Evolutionary conservation across 139 green algal species (phyloP).

Genomic region (Closterium sp.): DNA sequence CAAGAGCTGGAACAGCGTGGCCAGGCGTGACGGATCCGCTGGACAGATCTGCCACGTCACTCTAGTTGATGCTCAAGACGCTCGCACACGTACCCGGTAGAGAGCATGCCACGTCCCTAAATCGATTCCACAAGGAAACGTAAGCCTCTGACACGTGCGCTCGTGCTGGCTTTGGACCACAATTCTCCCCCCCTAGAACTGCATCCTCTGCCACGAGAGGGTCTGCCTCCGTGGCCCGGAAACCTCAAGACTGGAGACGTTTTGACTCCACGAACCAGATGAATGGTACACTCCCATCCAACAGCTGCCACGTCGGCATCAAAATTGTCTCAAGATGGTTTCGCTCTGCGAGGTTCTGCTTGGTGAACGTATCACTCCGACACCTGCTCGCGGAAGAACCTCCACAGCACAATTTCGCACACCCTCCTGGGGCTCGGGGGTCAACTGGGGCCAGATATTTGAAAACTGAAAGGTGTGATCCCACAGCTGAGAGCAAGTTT

Average conservation of each 20-base stretch:
- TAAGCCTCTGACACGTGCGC: not conserved
- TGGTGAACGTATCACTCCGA: not conserved
- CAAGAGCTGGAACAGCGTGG: no score
- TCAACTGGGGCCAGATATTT: not conserved
- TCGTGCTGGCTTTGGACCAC: not conserved
- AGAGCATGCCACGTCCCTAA: not conserved
- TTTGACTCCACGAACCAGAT: not conserved
- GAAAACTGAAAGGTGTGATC: not conserved
- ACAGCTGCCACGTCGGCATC: not conserved
- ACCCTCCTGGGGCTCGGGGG: not conserved
- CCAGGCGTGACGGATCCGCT: not conserved
- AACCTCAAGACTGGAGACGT: not conserved
- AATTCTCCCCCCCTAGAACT: not conserved
- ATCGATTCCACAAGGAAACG: not conserved
- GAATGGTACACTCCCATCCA: not conserved
- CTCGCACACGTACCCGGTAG: not conserved
- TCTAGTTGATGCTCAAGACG: not conserved
- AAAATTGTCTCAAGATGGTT: not conserved
- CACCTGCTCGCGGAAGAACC: not conserved
- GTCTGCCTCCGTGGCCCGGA: not conserved
- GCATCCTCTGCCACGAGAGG: not conserved
- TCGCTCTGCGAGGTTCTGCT: not conserved
- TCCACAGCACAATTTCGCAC: not conserved
- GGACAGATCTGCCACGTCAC: not conserved
- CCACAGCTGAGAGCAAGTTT: not conserved